phyloP scores from a whole-genome alignment of 1,139 yeast genomes.

The Suhomyces yuchorum region DNA sequence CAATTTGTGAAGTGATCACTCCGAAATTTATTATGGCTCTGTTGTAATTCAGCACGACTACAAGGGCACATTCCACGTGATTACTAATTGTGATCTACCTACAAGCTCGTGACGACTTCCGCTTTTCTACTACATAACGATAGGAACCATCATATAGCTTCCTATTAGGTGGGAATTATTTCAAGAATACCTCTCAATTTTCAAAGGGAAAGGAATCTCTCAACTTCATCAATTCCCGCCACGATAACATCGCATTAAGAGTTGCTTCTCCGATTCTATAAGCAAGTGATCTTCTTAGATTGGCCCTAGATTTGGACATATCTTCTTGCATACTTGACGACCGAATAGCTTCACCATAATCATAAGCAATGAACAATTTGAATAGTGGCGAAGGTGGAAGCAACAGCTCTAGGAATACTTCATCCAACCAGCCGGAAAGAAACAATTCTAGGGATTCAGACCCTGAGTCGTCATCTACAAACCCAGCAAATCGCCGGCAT shows the following conservation, averaged over 20 bases:
- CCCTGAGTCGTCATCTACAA: neutral
- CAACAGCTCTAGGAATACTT: neutral
- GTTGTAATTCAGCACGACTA: neutral
- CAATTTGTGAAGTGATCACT: no score
- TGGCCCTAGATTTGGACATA: no score
- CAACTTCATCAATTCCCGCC: no score
- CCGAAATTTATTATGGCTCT: no score
- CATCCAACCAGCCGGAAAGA: neutral
- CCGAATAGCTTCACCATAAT: neutral
- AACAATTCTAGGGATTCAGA: neutral
- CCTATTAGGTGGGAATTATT: neutral
- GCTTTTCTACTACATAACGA: neutral
- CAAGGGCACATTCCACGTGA: neutral
- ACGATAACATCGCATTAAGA: no score
- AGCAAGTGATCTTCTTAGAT: neutral
- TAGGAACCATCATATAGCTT: neutral
- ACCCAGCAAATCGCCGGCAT: slow-evolving; percentile 7
- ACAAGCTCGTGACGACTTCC: slow-evolving; percentile 1
- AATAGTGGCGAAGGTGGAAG: neutral
- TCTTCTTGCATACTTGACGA: neutral
- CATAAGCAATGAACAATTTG: neutral
- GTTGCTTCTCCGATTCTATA: no score
- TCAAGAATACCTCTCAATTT: neutral
- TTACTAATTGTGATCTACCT: neutral
- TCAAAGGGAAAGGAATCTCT: neutral